phyloP scores from a whole-genome alignment of 225 moss, liverwort and hornwort genomes.

The Takakia lepidozioides region DNA sequence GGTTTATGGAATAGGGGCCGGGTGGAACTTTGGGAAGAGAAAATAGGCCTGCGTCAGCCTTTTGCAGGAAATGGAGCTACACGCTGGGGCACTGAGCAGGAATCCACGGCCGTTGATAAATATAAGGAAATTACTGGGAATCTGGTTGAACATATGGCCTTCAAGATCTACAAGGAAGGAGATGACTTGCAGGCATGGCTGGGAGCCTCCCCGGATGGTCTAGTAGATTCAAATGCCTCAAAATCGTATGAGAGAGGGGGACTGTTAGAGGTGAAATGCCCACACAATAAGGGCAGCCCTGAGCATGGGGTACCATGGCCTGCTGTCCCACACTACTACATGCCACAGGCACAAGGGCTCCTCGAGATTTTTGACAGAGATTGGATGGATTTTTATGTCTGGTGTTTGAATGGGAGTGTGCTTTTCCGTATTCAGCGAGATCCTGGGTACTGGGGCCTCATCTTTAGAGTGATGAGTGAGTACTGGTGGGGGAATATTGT shows the following conservation, averaged over 20 bases:
- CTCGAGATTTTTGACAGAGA: slow-evolving; percentile 82
- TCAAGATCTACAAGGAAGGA: slow-evolving; percentile 74
- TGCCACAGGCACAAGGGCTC: slow-evolving; percentile 94
- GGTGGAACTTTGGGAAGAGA: slow-evolving; percentile 84
- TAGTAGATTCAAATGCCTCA: slow-evolving; percentile 36
- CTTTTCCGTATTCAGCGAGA: slow-evolving; percentile 78
- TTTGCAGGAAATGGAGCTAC: slow-evolving; percentile 78
- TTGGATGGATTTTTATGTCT: slow-evolving; percentile 90
- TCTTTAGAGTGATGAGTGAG: slow-evolving; percentile 85
- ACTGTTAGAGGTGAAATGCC: slow-evolving; percentile 88
- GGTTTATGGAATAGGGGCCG: slow-evolving; percentile 72
- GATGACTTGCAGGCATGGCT: slow-evolving; percentile 83
- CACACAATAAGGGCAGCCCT: slow-evolving; percentile 83
- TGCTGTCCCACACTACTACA: slow-evolving; percentile 79
- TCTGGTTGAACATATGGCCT: slow-evolving; percentile 59
- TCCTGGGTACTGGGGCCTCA: slow-evolving; percentile 70
- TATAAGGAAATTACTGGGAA: slow-evolving; percentile 83
- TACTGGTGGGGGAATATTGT: slow-evolving; percentile 91
- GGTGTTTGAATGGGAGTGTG: slow-evolving; percentile 73
- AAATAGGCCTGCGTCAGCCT: slow-evolving; percentile 64
- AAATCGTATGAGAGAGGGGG: slow-evolving; percentile 34
- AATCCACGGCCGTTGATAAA: slow-evolving; percentile 65
- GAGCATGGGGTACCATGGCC: slow-evolving; percentile 75
- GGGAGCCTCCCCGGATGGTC: slow-evolving; percentile 91
- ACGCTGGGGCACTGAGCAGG: slow-evolving; percentile 71